Percentiles rank a stretch among this genome's conserved stretches.
Evolutionary conservation across 495 filamentous ascomycete genomes (phyloP).

Genomic region (Neurospora intermedia): DNA sequence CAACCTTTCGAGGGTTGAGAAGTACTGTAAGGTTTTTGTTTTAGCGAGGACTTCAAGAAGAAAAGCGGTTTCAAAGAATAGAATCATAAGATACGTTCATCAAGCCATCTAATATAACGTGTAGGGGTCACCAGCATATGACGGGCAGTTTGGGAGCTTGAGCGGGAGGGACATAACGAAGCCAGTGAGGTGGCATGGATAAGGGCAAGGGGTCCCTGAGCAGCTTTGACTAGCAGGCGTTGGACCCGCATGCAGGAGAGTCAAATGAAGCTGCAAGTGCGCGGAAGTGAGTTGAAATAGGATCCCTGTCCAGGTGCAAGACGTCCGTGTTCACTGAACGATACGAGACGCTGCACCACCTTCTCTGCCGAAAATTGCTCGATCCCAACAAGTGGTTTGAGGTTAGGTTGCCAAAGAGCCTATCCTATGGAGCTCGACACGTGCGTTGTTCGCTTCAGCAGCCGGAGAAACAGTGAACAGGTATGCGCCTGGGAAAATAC

Average conservation of each 20-base stretch:
- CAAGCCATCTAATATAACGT: background rate
- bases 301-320: background rate
- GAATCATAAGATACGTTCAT: background rate
- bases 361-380: background rate
- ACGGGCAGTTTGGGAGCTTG: background rate
- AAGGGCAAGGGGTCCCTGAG: slow-evolving; percentile 5
- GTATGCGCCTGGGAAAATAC: background rate
- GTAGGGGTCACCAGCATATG: background rate
- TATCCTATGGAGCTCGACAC: background rate
- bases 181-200: background rate
- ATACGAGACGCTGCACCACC: background rate
- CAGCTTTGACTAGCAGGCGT: slow-evolving; percentile 8
- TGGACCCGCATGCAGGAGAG: slow-evolving; percentile 21
- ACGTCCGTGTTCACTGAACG: background rate
- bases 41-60: slow-evolving; percentile 10
- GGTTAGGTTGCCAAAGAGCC: background rate
- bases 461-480: background rate
- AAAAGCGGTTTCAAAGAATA: background rate
- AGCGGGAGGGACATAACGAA: background rate
- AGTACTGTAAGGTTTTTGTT: slow-evolving; percentile 39
- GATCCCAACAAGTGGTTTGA: background rate
- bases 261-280: slow-evolving; percentile 13
- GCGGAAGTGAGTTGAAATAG: background rate
- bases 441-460: background rate
- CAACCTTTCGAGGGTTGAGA: slow-evolving; percentile 55